These are phyloP conservation scores for Domatiomyces catenatus DNA, from an alignment of 2,329 filamentous ascomycete species.

Conservation along the genomic window DNA sequence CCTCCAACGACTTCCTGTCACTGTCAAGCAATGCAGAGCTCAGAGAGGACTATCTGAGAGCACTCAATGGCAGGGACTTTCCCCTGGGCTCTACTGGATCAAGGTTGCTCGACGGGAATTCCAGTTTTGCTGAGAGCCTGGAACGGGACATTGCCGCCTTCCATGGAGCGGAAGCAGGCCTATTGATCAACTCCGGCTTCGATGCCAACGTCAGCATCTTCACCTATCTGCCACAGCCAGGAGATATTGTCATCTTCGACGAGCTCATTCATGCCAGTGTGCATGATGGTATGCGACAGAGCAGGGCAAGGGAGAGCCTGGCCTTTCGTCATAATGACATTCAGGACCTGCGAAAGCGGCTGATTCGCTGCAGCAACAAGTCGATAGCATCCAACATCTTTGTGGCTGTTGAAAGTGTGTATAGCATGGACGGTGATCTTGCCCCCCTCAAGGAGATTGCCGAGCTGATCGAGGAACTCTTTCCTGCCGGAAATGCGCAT, in stretches of 20 bases:
- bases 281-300: slow-evolving; percentile 59
- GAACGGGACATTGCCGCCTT: slow-evolving; percentile 45
- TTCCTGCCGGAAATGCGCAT: slow-evolving; percentile 42
- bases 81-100: slow-evolving; percentile 44
- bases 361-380: slow-evolving; percentile 15
- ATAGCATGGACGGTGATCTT: slow-evolving; percentile 73
- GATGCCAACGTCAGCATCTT: slow-evolving; percentile 53
- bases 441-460: slow-evolving; percentile 49
- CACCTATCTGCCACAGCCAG: slow-evolving; percentile 42
- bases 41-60: slow-evolving; percentile 33
- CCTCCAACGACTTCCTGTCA: slow-evolving; percentile 51
- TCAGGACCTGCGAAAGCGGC: slow-evolving; percentile 23
- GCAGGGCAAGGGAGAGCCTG: slow-evolving; percentile 35
- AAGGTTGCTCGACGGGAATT: slow-evolving; percentile 51
- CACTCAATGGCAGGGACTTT: slow-evolving; percentile 26
- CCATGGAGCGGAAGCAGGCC: slow-evolving; percentile 40
- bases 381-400: slow-evolving; percentile 38
- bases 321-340: slow-evolving; percentile 35
- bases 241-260: slow-evolving; percentile 54
- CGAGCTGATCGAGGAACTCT: slow-evolving; percentile 37
- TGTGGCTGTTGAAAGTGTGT: slow-evolving; percentile 54
- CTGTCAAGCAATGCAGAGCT: slow-evolving; percentile 35
- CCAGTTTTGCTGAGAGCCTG: slow-evolving; percentile 41
- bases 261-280: slow-evolving; percentile 63
- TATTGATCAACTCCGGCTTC: slow-evolving; percentile 51